Base-by-base conservation (phyloP, 306 rosid genomes). In the Corylus heterophylla region DNA sequence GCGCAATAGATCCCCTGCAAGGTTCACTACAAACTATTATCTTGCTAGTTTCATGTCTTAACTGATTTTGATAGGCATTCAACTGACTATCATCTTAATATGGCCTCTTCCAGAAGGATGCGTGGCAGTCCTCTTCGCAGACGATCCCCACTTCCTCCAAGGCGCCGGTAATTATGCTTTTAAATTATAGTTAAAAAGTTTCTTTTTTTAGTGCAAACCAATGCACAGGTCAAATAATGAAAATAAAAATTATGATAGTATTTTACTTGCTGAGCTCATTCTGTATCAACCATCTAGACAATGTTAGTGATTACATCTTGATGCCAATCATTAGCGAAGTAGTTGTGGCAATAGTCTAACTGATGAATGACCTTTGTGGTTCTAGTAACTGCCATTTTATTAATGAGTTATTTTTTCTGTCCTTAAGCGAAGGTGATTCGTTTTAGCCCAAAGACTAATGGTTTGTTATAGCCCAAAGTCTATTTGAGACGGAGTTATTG, bases 111-210 rank as follows among this genome's bases (percentile, higher is more conserved):
- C 52, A 87, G 98, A 92, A 90, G 98, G 85, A 74, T 91, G 64
- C 98, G 94, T 79, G 97, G 94, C 73, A 96, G 97, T 78, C 97
- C 98, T 11, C 78, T 81, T 78, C 92, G 99, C 37, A 90, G 98
- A 73, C 98, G 98, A 29, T 89, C 96, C 59, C 97, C 94, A 66
- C 94, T 89, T 79, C 94, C 93, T 79, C 87, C 86, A 11, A 82
- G 97, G 78, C 99, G 97, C 86, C 93, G 98, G 99, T 96, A 96
- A 73, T 8, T 54, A 3, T 50, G 12, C 71, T 61, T 55, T 25
- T 16, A 18, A 25, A 20, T 76, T 50, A 29, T 74, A 68, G 74
- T 64, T 42, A 39, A 42, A 42, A 17, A 9, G 45, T 67, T 5
- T 71, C 12, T 1, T 59, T 22, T 29, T 73, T 37, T 73, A 62